A percentile compares a stretch with the other conserved stretches of the same genome.
These are phyloP conservation scores for Trichothecium sympodiale DNA, from an alignment of 2,329 filamentous ascomycete genomes.

Conservation along the genomic window DNA sequence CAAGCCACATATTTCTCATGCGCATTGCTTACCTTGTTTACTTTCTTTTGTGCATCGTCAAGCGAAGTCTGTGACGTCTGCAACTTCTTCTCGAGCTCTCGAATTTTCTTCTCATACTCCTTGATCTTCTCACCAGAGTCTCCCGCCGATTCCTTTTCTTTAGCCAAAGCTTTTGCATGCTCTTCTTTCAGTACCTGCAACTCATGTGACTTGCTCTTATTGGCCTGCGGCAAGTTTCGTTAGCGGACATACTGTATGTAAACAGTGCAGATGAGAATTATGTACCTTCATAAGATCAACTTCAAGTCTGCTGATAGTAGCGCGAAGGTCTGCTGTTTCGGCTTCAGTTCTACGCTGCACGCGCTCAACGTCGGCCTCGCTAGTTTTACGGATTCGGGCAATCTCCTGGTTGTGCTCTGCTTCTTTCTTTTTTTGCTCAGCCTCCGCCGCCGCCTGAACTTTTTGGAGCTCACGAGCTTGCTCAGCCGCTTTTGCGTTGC, in stretches of 20 bases:
- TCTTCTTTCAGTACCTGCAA: constrained; percentile 39
- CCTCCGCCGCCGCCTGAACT: constrained; percentile 1
- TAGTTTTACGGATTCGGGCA: constrained; percentile 33
- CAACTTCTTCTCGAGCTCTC: constrained; percentile 16
- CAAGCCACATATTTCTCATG: neutral
- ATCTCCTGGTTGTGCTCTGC: constrained; percentile 29
- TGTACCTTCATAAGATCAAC: constrained; percentile 49
- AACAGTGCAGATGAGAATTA: neutral
- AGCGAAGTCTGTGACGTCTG: constrained; percentile 9
- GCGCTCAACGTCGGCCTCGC: constrained; percentile 38
- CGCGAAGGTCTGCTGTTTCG: constrained; percentile 52
- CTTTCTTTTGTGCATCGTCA: constrained; percentile 11
- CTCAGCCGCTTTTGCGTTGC: constrained; percentile 5
- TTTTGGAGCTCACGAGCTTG: constrained; percentile 5
- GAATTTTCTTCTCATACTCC: constrained; percentile 12
- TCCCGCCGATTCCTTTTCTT: constrained; percentile 26
- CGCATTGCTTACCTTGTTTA: constrained; percentile 13
- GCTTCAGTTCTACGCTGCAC: constrained; percentile 40
- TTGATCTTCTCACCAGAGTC: constrained; percentile 22
- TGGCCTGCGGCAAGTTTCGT: constrained; percentile 30
- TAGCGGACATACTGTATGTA: neutral
- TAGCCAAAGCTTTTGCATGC: constrained; percentile 19
- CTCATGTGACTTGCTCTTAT: constrained; percentile 49
- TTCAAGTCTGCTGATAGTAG: constrained; percentile 49
- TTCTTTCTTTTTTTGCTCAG: constrained; percentile 13